Percentiles rank a stretch among this genome's conserved stretches.
Evolutionary conservation across 306 rosid species (phyloP).

Genomic region (Macrotyloma uniflorum): DNA sequence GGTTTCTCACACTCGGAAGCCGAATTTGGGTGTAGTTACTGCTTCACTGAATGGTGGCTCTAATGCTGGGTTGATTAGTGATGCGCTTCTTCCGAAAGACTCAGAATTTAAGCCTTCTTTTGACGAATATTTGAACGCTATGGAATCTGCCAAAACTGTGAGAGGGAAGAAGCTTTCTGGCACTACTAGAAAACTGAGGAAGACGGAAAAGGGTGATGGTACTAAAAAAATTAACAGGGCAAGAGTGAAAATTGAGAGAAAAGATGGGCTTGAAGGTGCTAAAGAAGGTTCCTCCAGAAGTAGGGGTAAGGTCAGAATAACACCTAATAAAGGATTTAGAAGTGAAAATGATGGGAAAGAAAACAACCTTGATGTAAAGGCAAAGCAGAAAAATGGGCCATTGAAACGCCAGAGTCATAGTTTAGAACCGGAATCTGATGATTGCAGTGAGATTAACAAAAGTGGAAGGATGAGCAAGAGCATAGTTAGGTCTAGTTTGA

Average conservation of each 20-base stretch:
- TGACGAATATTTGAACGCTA: slow-evolving; percentile 74
- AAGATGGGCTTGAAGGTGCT: slow-evolving; percentile 23
- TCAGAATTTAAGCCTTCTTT: slow-evolving; percentile 78
- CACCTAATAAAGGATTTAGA: slow-evolving; percentile 33
- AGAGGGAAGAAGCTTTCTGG: slow-evolving; percentile 37
- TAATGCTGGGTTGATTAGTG: slow-evolving; percentile 39
- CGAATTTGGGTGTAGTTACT: slow-evolving; percentile 39
- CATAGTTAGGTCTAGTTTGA: slow-evolving; percentile 16
- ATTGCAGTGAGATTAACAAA: slow-evolving; percentile 10
- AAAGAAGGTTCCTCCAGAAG: slow-evolving; percentile 30
- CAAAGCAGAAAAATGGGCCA: slow-evolving; percentile 33
- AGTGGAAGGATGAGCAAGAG: slow-evolving; percentile 22
- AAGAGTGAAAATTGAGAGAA: slow-evolving; percentile 26
- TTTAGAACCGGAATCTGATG: slow-evolving; percentile 40
- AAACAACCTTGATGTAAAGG: slow-evolving; percentile 36
- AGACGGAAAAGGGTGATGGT: slow-evolving; percentile 24
- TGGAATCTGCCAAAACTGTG: slow-evolving; percentile 65
- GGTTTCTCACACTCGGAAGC: slow-evolving; percentile 10
- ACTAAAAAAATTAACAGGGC: slow-evolving; percentile 6
- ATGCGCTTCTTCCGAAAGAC: slow-evolving; percentile 52
- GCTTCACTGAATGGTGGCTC: slow-evolving; percentile 53
- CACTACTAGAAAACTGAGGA: slow-evolving; percentile 39
- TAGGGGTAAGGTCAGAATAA: slow-evolving; percentile 28
- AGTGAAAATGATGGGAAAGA: slow-evolving; percentile 38
- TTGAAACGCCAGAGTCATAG: slow-evolving; percentile 35